Evolutionary conservation across 2,329 filamentous ascomycete species (phyloP).

Genomic region (Bisporella sp.): DNA sequence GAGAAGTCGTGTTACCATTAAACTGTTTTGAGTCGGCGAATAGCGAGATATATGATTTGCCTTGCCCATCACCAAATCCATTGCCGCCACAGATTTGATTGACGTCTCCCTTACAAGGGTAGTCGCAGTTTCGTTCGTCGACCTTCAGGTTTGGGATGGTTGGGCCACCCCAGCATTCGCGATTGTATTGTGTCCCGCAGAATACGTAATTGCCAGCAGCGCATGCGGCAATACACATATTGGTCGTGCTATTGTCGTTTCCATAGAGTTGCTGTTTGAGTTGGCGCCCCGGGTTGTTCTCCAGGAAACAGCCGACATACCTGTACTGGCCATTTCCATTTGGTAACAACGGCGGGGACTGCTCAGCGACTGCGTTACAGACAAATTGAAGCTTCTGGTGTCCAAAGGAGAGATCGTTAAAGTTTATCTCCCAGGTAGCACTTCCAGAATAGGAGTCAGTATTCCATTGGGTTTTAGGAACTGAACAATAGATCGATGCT

Average conservation of each 20-base stretch:
- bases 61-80: slow-evolving; percentile 28
- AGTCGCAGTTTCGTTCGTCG: slow-evolving; percentile 42
- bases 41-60: slow-evolving; percentile 39
- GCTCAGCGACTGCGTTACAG: slow-evolving; percentile 15
- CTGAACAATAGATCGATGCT: slow-evolving; percentile 46
- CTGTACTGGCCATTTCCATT: background rate
- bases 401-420: slow-evolving; percentile 29
- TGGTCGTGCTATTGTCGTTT: slow-evolving; percentile 21
- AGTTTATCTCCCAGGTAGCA: slow-evolving; percentile 43
- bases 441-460: slow-evolving; percentile 40
- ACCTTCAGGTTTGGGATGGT: slow-evolving; percentile 38
- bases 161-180: slow-evolving; percentile 49
- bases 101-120: slow-evolving; percentile 40
- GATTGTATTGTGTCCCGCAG: slow-evolving; percentile 31
- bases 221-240: slow-evolving; percentile 35
- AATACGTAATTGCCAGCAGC: slow-evolving; percentile 18
- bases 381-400: slow-evolving; percentile 26
- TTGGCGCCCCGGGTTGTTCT: slow-evolving; percentile 44
- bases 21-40: slow-evolving; percentile 31
- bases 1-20: slow-evolving; percentile 11
- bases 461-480: slow-evolving; percentile 51
- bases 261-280: slow-evolving; percentile 3
- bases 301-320: slow-evolving; percentile 27
- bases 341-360: slow-evolving; percentile 31
- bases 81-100: slow-evolving; percentile 48